These are phyloP conservation scores for Boletus bicolor DNA, from an alignment of 768 basidiomycete species.

Conservation along the genomic window DNA sequence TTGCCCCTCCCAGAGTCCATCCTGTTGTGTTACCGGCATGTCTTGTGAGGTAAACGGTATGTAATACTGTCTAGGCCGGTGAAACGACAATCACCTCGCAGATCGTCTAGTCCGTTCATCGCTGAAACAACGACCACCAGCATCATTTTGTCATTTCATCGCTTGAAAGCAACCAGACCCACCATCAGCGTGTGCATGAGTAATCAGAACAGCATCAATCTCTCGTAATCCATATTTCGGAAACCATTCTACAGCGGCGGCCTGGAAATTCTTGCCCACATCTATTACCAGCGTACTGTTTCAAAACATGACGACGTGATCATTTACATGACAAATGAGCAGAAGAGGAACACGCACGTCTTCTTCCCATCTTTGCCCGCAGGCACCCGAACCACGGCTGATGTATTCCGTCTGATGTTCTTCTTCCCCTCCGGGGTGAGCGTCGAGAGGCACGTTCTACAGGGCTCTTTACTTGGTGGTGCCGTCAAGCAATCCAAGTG, in stretches of 20 bases:
- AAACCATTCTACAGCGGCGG: conserved; percentile 52
- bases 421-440: conserved; percentile 69
- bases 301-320: background rate
- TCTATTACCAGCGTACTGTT: conserved; percentile 76
- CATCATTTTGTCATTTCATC: background rate
- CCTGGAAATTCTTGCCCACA: conserved; percentile 81
- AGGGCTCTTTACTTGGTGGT: conserved; percentile 48
- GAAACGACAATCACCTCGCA: conserved; percentile 54
- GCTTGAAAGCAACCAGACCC: conserved; percentile 1
- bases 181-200: conserved; percentile 87
- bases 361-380: conserved; percentile 35
- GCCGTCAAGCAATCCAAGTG: conserved; percentile 72
- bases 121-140: conserved; percentile 39
- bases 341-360: conserved; percentile 43
- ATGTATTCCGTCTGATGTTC: conserved; percentile 84
- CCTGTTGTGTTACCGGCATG: conserved; percentile 36
- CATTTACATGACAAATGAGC: background rate
- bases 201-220: conserved; percentile 76
- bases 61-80: background rate
- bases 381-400: conserved; percentile 55
- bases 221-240: conserved; percentile 71
- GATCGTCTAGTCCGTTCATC: conserved; percentile 87
- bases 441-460: conserved; percentile 67
- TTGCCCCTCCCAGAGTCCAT: conserved; percentile 66
- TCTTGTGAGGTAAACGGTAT: conserved; percentile 4